Evolutionary conservation across 2,329 filamentous ascomycete genomes (phyloP).

Genomic region (Cercospora janseana): DNA sequence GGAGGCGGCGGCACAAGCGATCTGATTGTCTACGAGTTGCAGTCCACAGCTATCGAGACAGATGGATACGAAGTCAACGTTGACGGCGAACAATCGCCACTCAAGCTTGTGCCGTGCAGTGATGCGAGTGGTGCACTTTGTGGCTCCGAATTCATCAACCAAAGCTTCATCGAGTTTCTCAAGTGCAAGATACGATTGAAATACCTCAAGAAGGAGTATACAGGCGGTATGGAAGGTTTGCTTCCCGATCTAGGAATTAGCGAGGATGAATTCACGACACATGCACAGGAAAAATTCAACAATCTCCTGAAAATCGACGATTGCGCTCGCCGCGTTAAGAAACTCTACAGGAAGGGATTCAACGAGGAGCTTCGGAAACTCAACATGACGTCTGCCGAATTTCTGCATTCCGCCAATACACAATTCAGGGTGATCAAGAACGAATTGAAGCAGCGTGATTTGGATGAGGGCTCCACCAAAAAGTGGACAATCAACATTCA

Average conservation of each 20-base stretch:
- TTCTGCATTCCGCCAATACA: conserved; percentile 3
- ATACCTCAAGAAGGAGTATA: not conserved
- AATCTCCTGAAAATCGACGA: not conserved
- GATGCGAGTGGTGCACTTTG: conserved; percentile 12
- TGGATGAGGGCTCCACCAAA: not conserved
- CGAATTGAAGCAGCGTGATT: not conserved
- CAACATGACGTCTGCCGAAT: not conserved
- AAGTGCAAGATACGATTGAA: too few relatives aligned
- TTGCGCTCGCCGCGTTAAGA: not conserved
- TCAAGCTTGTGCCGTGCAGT: conserved; percentile 4
- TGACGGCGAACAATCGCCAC: conserved; percentile 2
- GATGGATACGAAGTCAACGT: not conserved
- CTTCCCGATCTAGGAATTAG: not conserved
- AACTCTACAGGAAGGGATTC: not conserved
- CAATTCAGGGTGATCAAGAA: not conserved
- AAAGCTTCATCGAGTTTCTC: conserved; percentile 11
- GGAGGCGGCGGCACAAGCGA: conserved; percentile 21
- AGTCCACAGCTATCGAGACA: not conserved
- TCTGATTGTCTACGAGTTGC: conserved; percentile 9
- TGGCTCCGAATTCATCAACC: conserved; percentile 16
- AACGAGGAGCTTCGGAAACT: not conserved
- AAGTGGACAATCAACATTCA: not conserved
- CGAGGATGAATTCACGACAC: not conserved
- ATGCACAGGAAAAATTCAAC: not conserved
- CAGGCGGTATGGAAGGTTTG: not conserved